Evolutionary conservation across 2,329 filamentous ascomycete species (phyloP), one percentile per base, ranked within the genome.

Genomic region (Pleomassaria siparia): DNA sequence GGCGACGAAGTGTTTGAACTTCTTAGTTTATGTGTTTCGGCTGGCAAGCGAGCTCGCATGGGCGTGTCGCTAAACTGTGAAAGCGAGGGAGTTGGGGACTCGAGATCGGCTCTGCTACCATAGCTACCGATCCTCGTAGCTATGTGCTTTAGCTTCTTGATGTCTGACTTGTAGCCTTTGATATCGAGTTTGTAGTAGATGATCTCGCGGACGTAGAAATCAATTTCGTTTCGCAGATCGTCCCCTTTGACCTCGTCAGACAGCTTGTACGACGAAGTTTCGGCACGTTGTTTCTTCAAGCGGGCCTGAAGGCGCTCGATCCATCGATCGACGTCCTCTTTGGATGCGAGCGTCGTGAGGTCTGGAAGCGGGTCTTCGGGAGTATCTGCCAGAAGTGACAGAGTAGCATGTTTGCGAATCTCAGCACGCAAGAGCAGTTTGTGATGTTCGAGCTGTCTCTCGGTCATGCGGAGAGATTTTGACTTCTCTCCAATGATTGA

Each of bases 141-240:
- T 10, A 63, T 53, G 30, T 51, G 59, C 32, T 67, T 67, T 28
- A 69, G 52, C 41, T 67, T 69, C 46, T 64, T 69, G 45, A 70
- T 67, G 28, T 71, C 67, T 18, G 62, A 64, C 53, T 72, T 75
- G 60, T 76, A 78, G 13, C 72, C 72, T 43, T 69, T 71, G 43
- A 76, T 67, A 43, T 79, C 76, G 24, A 77, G 67, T 55, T 77
- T 78, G 63, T 76, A 77, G 41, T 74, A 67, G 20, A 77, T 71
- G 44, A 76, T 76, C 40, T 78, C 75, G n/a, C 71, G 59, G 26
- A 77, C 63, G 44, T 76, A 74, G 50, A 73, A 70, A 22, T 71
- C 66, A 11, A 75, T 67, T 44, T 74, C 71, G 42, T 64, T 62
- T 39, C 68, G 69, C 41, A 77, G 53, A 25, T 61, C 59, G 29